Percentiles rank a stretch among this genome's conserved stretches.
These are phyloP conservation scores for Coprinellus aureogranulatus DNA, from an alignment of 768 basidiomycete species.

Conservation along the genomic window DNA sequence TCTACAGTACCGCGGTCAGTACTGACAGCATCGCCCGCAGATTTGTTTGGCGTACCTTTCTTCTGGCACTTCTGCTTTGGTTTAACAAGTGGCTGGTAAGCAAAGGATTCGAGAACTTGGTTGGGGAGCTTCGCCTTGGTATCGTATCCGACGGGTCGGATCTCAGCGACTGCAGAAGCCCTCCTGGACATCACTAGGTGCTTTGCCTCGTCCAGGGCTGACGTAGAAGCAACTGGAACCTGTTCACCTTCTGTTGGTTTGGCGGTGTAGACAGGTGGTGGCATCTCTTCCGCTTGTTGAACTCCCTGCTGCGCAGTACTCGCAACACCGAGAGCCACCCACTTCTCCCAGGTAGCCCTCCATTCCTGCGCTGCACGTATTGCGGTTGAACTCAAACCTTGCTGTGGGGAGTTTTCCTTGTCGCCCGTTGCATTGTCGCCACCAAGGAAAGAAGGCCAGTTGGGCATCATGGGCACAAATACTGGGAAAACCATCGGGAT, in stretches of 20 bases:
- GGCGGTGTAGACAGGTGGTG: conserved; percentile 75
- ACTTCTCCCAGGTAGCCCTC: conserved; percentile 74
- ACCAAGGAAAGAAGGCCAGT: conserved; percentile 63
- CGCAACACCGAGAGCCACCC: conserved; percentile 56
- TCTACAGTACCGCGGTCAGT: conserved; percentile 37
- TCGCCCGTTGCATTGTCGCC: conserved; percentile 35
- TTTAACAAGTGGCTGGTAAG: conserved; percentile 54
- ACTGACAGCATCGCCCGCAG: conserved; percentile 4
- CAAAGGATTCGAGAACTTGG: conserved; percentile 67
- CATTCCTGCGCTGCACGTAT: conserved; percentile 59
- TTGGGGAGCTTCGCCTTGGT: conserved; percentile 47
- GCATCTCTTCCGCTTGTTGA: conserved; percentile 46
- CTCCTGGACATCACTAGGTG: conserved; percentile 16
- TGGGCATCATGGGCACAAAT: conserved; percentile 63
- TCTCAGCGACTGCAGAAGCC: conserved; percentile 27
- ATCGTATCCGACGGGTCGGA: conserved; percentile 45
- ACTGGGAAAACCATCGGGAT: conserved; percentile 80
- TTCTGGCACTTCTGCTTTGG: conserved; percentile 50
- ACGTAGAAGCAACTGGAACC: conserved; percentile 13
- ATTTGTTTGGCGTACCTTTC: conserved; percentile 55
- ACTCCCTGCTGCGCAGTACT: conserved; percentile 41
- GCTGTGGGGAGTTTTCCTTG: conserved; percentile 25
- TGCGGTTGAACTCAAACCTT: conserved; percentile 37
- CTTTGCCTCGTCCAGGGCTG: conserved; percentile 5
- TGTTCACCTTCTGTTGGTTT: conserved; percentile 36